Conservation (phyloP, 352 stramenopile genomes). For the Phytophthora aleatoria region DNA sequence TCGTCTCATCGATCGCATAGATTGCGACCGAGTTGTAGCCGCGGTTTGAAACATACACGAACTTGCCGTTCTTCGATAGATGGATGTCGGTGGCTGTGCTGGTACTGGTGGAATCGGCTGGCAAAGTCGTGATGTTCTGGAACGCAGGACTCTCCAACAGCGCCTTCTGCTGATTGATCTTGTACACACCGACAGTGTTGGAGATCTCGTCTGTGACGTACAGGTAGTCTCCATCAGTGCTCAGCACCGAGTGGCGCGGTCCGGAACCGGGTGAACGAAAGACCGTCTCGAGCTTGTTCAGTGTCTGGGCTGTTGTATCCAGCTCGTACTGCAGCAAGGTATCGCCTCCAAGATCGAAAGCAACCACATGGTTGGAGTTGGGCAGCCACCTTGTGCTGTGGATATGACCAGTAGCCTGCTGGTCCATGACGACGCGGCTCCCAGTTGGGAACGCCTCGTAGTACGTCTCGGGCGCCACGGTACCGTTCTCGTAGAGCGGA, state of each 20-base stretch:
- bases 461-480: constrained; percentile 33
- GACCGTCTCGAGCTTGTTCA: constrained; percentile 22
- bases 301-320: constrained; percentile 31
- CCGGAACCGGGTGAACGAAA: constrained; percentile 40
- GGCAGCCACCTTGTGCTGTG: constrained; percentile 64
- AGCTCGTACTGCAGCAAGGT: constrained; percentile 54
- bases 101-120: constrained; percentile 27
- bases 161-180: constrained; percentile 20
- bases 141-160: constrained; percentile 27
- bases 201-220: constrained; percentile 63
- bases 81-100: constrained; percentile 47
- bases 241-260: constrained; percentile 53
- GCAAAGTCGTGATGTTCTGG: constrained; percentile 56
- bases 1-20: constrained; percentile 33
- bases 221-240: constrained; percentile 38
- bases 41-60: constrained; percentile 68
- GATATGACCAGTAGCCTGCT: constrained; percentile 48
- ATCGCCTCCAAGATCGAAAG: constrained; percentile 56
- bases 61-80: constrained; percentile 46
- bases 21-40: constrained; percentile 58
- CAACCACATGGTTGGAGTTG: constrained; percentile 38
- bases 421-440: constrained; percentile 37
- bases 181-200: constrained; percentile 62
- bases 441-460: constrained; percentile 41
- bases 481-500: constrained; percentile 42